These are phyloP conservation scores for Saccharum officinarum DNA, from an alignment of 176 grass and related monocot species.

Conservation along the genomic window DNA sequence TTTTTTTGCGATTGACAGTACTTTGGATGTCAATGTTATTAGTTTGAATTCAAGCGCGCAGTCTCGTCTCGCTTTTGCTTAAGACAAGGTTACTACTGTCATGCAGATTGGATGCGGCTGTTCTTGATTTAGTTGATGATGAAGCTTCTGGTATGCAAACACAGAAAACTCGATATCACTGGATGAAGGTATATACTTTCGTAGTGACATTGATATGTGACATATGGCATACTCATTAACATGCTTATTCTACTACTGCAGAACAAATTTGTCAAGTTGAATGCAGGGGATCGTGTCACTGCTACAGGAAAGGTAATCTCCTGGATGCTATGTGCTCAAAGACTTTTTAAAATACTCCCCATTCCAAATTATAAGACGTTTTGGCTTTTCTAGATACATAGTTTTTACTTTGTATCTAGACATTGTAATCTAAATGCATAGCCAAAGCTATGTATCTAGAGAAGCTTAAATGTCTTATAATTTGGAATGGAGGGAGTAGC, in stretches of 20 bases:
- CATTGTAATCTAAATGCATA: no score
- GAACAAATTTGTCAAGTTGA: conserved; percentile 95
- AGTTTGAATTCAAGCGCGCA: conserved; percentile 8
- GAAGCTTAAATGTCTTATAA: no score
- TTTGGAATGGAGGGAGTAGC: neutral
- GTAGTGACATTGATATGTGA: neutral
- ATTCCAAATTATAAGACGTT: no score
- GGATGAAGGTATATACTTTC: conserved; percentile 77
- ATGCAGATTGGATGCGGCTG: conserved; percentile 88
- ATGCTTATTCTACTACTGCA: conserved; percentile 39
- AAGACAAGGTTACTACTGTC: conserved; percentile 21
- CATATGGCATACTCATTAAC: conserved; percentile 29
- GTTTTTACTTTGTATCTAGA: no score
- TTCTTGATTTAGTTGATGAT: conserved; percentile 94
- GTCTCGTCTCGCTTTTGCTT: neutral
- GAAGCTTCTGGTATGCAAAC: conserved; percentile 81
- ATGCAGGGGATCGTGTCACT: conserved; percentile 84
- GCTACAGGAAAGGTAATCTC: conserved; percentile 84
- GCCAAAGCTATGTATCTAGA: no score
- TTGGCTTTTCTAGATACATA: no score
- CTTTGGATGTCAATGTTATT: conserved; percentile 10
- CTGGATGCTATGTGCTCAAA: neutral
- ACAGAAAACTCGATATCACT: conserved; percentile 93
- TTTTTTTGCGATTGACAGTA: neutral
- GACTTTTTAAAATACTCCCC: neutral